These are phyloP conservation scores for Paecilomyces dactylethromorphus DNA, from an alignment of 2,329 filamentous ascomycete species.

Conservation along the genomic window DNA sequence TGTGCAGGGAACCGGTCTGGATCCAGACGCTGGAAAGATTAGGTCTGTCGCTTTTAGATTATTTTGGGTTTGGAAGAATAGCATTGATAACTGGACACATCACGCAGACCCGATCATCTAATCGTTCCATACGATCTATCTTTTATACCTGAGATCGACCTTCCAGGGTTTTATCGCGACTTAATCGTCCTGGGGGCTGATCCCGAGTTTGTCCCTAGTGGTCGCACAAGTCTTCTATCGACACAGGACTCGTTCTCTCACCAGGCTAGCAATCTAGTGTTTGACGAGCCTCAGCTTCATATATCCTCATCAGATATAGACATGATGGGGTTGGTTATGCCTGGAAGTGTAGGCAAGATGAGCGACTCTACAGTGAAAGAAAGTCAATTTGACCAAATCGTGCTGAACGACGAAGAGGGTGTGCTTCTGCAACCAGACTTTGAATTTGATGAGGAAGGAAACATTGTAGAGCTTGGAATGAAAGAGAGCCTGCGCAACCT, in stretches of 20 bases:
- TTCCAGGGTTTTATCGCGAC: conserved; percentile 55
- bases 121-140: conserved; percentile 74
- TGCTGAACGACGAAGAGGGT: conserved; percentile 36
- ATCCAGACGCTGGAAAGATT: conserved; percentile 63
- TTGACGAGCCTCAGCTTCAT: conserved; percentile 32
- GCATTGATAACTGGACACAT: not conserved
- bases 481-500: conserved; percentile 4
- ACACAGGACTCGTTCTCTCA: conserved; percentile 26
- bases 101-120: conserved; percentile 65
- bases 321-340: conserved; percentile 30
- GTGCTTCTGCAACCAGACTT: conserved; percentile 51
- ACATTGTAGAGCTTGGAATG: conserved; percentile 44
- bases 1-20: conserved; percentile 54
- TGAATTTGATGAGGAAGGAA: conserved; percentile 56
- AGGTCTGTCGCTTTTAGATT: conserved; percentile 49
- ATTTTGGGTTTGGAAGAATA: not conserved
- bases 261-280: conserved; percentile 19
- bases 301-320: conserved; percentile 45
- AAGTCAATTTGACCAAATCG: conserved; percentile 18
- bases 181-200: conserved; percentile 39
- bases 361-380: conserved; percentile 28
- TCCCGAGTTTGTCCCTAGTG: conserved; percentile 23
- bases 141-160: conserved; percentile 62
- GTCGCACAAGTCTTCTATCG: conserved; percentile 25
- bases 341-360: conserved; percentile 37